Evolutionary conservation across 2,329 filamentous ascomycete genomes (phyloP).

Genomic region (Beauveria brongniartii): DNA sequence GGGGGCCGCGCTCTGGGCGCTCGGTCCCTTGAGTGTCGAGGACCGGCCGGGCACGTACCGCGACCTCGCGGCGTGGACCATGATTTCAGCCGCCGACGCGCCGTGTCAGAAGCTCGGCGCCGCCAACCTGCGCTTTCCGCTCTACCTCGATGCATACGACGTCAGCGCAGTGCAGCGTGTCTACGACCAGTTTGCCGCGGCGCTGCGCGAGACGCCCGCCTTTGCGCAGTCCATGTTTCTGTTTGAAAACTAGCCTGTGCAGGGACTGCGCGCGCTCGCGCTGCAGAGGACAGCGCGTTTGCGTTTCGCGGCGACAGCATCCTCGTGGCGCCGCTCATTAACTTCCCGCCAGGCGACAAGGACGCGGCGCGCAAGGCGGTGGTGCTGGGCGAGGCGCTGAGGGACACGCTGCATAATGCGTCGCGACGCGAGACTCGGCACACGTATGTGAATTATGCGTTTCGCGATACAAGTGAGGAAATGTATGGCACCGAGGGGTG

Average conservation of each 20-base stretch:
- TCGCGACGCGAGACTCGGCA: constrained; percentile 25
- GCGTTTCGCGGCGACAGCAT: constrained; percentile 37
- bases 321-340: constrained; percentile 29
- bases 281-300: constrained; percentile 32
- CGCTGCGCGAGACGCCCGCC: constrained; percentile 18
- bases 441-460: constrained; percentile 41
- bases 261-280: constrained; percentile 33
- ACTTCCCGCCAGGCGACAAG: constrained; percentile 23
- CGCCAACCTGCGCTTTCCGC: constrained; percentile 35
- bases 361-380: constrained; percentile 24
- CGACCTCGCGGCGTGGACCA: constrained; percentile 36
- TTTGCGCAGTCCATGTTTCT: constrained; percentile 25
- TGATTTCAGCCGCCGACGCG: constrained; percentile 26
- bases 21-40: constrained; percentile 28
- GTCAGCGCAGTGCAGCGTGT: constrained; percentile 19
- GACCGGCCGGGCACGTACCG: constrained; percentile 32
- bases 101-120: constrained; percentile 34
- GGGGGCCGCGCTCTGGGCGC: constrained; percentile 34
- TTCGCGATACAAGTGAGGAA: constrained; percentile 29
- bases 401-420: constrained; percentile 26
- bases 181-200: constrained; percentile 26
- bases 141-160: constrained; percentile 34
- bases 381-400: constrained; percentile 28
- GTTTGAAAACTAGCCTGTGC: constrained; percentile 40
- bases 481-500: constrained; percentile 39